Base-by-base conservation (phyloP, 1,284 basidiomycete genomes). In the Vanrija humicola region DNA sequence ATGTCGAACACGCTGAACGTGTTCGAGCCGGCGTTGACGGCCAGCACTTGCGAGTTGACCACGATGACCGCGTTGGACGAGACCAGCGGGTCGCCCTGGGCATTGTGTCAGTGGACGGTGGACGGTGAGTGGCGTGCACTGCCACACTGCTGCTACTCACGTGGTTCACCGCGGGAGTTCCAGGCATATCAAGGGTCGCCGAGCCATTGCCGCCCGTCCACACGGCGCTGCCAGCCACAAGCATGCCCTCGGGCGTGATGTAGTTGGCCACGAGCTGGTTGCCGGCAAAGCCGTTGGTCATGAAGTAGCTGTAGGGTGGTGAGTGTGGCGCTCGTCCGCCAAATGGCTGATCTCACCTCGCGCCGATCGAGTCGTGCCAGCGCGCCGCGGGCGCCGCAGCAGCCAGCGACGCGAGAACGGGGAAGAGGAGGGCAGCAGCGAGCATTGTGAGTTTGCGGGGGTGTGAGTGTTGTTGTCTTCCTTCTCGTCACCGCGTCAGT, bases 1-100 rank as follows among this genome's bases (percentile, higher is more conserved):
- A 56, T 56, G 21, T 56, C 45, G 50, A 56, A 56, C n/a, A 56
- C 55, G 10, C 44, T 48, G 28, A 56, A 52, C 6, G 55, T 38
- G 39, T 56, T 42, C 16, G 55, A 56, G 10, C 55, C 55, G 1
- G 50, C 50, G 45, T 56, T 56, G 34, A 48, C 45, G 34, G 18
- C 45, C 6, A 56, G 18, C 12, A 56, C 43, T 29, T 52, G 50
- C 23, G 42, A 7, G 15, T 39, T 39, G 23, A 38, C 16, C 21
- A 52, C 50, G 21, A 56, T 42, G 9, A 56, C 55, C 10, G 55
- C 47, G 3, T 34, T 44, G 39, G 38, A 42, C 26, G 42, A 43
- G 21, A 39, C 46, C 39, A 52, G 47, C 26, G 55, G 55, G 43
- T 56, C 55, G 25, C 50, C 19, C 55, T 56, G n/a, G 25, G 18